phyloP scores from a whole-genome alignment of 2,329 filamentous ascomycete genomes.

The Hymenoscyphus fraxineus region DNA sequence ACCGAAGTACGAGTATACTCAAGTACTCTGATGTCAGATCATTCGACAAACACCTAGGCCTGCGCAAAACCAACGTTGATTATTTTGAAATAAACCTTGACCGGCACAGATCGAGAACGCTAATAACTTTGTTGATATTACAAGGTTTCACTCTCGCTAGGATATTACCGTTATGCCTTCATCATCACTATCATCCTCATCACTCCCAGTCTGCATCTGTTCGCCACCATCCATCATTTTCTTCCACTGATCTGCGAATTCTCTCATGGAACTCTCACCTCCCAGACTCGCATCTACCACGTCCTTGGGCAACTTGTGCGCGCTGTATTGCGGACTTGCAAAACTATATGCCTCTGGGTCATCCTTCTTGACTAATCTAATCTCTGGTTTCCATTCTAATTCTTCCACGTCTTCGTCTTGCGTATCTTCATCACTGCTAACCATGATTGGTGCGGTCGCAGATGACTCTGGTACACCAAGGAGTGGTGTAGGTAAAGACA shows the following conservation, averaged over 20 bases:
- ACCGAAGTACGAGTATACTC: too few relatives aligned
- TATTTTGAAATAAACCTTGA: not conserved
- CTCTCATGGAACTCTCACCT: conserved; percentile 72
- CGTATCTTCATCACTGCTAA: conserved; percentile 41
- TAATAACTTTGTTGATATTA: not conserved
- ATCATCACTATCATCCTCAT: conserved; percentile 36
- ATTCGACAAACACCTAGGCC: too few relatives aligned
- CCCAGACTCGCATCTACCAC: conserved; percentile 70
- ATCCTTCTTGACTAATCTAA: conserved; percentile 76
- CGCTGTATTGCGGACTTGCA: conserved; percentile 81
- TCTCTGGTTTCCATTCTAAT: conserved; percentile 63
- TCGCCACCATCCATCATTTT: conserved; percentile 47
- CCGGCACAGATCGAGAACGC: not conserved
- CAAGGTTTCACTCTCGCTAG: not conserved
- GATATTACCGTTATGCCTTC: conserved; percentile 4
- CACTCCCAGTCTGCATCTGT: conserved; percentile 37
- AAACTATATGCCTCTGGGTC: conserved; percentile 90
- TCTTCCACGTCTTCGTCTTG: conserved; percentile 46
- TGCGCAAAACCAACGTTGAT: not conserved
- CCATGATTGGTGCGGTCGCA: conserved; percentile 29
- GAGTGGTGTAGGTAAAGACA: conserved; percentile 58
- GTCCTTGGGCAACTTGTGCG: conserved; percentile 91
- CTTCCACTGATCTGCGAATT: conserved; percentile 76
- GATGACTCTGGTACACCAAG: conserved; percentile 45
- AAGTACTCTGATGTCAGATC: too few relatives aligned